Percentiles rank a stretch among this genome's conserved stretches.
phyloP scores from a whole-genome alignment of 1,139 yeast species.

The Candida buenavistaensis region DNA sequence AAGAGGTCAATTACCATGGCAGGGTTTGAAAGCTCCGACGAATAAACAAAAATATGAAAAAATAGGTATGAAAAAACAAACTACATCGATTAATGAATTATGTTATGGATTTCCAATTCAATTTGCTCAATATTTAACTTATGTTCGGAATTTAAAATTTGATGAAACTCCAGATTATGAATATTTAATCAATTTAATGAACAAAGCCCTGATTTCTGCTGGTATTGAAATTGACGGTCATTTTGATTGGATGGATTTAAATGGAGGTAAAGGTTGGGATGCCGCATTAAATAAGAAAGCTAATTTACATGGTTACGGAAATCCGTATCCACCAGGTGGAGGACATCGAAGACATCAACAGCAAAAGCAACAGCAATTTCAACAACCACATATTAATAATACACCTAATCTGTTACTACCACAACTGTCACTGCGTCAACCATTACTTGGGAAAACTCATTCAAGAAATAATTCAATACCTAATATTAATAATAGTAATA shows the following conservation, averaged over 20 bases:
- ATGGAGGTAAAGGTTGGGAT: slow-evolving; percentile 84
- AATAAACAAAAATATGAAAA: slow-evolving; percentile 81
- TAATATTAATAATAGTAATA: slow-evolving; percentile 7
- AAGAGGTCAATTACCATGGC: slow-evolving; percentile 62
- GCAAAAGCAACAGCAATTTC: slow-evolving; percentile 13
- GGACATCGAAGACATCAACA: slow-evolving; percentile 13
- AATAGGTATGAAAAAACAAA: slow-evolving; percentile 75
- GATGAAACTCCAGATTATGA: slow-evolving; percentile 81
- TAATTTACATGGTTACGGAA: slow-evolving; percentile 77
- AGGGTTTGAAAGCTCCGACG: slow-evolving; percentile 69
- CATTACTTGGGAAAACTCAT: slow-evolving; percentile 9
- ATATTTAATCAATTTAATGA: slow-evolving; percentile 41
- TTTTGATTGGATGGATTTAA: slow-evolving; percentile 83
- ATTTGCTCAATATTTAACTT: slow-evolving; percentile 73
- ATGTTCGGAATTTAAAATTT: slow-evolving; percentile 69
- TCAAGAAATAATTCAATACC: slow-evolving; percentile 7
- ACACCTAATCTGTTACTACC: slow-evolving; percentile 1
- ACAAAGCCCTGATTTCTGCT: slow-evolving; percentile 38
- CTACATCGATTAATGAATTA: slow-evolving; percentile 67
- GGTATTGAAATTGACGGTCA: slow-evolving; percentile 56
- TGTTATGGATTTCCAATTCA: slow-evolving; percentile 73
- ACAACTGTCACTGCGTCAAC: slow-evolving; percentile 7
- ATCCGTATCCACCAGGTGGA: slow-evolving; percentile 51
- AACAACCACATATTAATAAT: slow-evolving; percentile 7
- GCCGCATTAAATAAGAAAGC: slow-evolving; percentile 76